Conservation (phyloP, 257 asterid species). For the Capsicum baccatum region DNA sequence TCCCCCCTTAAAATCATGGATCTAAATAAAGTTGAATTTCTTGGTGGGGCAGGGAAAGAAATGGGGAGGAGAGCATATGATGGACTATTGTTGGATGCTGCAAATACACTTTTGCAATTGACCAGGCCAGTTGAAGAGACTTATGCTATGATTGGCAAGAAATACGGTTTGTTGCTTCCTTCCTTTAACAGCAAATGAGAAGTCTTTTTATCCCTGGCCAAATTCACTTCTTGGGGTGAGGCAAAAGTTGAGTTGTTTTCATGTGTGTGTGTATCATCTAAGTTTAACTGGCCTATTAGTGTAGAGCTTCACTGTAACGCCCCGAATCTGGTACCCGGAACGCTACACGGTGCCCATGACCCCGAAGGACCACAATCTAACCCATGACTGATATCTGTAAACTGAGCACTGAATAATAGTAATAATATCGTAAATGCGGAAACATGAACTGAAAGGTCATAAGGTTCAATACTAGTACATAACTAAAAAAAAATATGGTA, state of each 20-base stretch:
- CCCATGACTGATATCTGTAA: too few species aligned
- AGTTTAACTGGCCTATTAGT: too few species aligned
- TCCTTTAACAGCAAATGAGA: neutral
- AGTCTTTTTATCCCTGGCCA: neutral
- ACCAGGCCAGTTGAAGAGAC: slow-evolving; percentile 80
- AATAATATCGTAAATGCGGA: too few species aligned
- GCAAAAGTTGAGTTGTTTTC: neutral
- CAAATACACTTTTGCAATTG: slow-evolving; percentile 89
- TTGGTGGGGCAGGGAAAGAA: slow-evolving; percentile 44
- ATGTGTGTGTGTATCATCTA: neutral
- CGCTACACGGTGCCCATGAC: too few species aligned
- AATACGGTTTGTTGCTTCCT: slow-evolving; percentile 61
- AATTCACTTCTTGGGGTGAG: neutral
- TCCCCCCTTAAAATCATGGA: neutral
- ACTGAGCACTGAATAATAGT: too few species aligned
- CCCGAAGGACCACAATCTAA: too few species aligned
- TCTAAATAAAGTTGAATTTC: neutral
- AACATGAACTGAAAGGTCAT: too few species aligned
- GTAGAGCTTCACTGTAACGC: neutral
- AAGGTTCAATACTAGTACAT: too few species aligned
- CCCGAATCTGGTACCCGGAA: too few species aligned
- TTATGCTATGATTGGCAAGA: slow-evolving; percentile 69
- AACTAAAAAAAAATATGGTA: too few species aligned
- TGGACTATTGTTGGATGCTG: slow-evolving; percentile 86
- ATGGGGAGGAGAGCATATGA: slow-evolving; percentile 62